A percentile compares a stretch with the other conserved stretches of the same genome.
Evolutionary conservation across 2,329 filamentous ascomycete species (phyloP).

Genomic region (Scortechinia acanthostroma): DNA sequence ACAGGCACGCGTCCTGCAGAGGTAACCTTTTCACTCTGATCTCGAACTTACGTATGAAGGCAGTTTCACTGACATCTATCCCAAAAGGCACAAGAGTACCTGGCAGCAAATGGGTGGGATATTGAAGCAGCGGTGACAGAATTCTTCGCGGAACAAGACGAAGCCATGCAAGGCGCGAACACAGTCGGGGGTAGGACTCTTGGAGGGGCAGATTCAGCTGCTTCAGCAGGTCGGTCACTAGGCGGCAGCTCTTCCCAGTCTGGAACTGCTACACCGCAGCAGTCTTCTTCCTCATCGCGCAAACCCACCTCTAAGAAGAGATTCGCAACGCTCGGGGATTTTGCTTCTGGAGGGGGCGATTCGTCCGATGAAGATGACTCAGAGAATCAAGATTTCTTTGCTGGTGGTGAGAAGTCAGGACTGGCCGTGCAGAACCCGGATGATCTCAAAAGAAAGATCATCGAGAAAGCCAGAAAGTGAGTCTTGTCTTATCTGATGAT

Average conservation of each 20-base stretch:
- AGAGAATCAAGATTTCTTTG: constrained; percentile 48
- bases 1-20: constrained; percentile 24
- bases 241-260: not conserved
- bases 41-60: not conserved
- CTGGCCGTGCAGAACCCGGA: constrained; percentile 60
- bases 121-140: constrained; percentile 1
- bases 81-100: not conserved
- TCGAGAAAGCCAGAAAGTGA: constrained; percentile 29
- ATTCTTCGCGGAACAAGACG: constrained; percentile 4
- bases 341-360: constrained; percentile 16
- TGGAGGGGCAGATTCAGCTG: constrained; percentile 10
- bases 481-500: constrained; percentile 14
- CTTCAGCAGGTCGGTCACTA: not conserved
- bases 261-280: not conserved
- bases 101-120: not conserved
- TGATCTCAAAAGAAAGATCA: constrained; percentile 38
- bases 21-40: constrained; percentile 13
- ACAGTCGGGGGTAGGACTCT: constrained; percentile 16
- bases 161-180: constrained; percentile 16
- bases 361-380: constrained; percentile 40
- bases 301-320: constrained; percentile 24
- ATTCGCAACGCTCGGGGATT: constrained; percentile 35
- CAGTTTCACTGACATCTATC: no score
- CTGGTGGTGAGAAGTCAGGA: constrained; percentile 63
- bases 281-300: not conserved